phyloP scores from a whole-genome alignment of 768 basidiomycete species.

The Tulasnella sp. region DNA sequence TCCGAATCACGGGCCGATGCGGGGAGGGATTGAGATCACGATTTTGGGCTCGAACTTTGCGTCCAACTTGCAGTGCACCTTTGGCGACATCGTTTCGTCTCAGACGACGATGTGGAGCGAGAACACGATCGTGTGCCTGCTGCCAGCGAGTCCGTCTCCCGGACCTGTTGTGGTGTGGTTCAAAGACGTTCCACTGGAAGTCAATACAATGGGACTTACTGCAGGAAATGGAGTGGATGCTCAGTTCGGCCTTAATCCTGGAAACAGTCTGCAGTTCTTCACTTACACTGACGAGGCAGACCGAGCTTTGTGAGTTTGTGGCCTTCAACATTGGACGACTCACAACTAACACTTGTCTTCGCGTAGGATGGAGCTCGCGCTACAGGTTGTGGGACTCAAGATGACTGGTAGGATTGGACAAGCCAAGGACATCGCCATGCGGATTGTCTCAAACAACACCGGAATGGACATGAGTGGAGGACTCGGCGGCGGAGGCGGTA shows the following conservation, averaged over 20 bases:
- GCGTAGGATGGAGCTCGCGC: constrained; percentile 82
- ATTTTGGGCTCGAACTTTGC: constrained; percentile 82
- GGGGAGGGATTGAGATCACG: constrained; percentile 92
- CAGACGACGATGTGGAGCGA: constrained; percentile 88
- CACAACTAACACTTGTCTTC: constrained; percentile 23
- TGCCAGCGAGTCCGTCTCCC: constrained; percentile 72
- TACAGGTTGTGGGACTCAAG: constrained; percentile 91
- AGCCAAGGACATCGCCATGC: constrained; percentile 85
- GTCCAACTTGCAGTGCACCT: constrained; percentile 55
- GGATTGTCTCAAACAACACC: constrained; percentile 65
- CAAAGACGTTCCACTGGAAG: constrained; percentile 48
- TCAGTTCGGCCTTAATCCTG: constrained; percentile 4
- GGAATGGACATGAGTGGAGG: constrained; percentile 27
- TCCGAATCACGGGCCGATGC: constrained; percentile 74
- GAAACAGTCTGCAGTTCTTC: constrained; percentile 47
- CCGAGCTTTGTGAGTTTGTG: constrained; percentile 61
- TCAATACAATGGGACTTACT: constrained; percentile 9
- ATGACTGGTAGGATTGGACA: constrained; percentile 95
- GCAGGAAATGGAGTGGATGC: constrained; percentile 4
- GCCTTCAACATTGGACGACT: neutral
- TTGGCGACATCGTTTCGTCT: constrained; percentile 74
- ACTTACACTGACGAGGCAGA: constrained; percentile 90
- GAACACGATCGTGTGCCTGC: constrained; percentile 82
- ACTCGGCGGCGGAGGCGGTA: constrained; percentile 49
- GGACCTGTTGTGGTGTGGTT: constrained; percentile 90